phyloP scores from a whole-genome alignment of 192 early-diverging fungal genomes.

The Jimgerdemannia flammicorona region DNA sequence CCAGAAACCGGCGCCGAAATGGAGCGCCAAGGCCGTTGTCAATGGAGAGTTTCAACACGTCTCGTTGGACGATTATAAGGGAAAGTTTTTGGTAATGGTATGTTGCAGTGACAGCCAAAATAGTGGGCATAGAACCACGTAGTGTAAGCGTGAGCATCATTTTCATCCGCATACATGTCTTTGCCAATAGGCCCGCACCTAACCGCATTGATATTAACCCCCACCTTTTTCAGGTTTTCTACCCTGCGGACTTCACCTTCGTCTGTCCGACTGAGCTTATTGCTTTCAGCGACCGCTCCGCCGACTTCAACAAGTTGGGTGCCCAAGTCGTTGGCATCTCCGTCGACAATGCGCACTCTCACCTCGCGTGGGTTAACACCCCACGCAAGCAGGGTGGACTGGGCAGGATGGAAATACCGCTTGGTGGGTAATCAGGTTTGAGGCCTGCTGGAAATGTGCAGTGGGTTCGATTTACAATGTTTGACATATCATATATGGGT shows the following conservation, averaged over 20 bases:
- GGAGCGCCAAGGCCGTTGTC: too few species aligned
- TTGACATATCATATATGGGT: neutral
- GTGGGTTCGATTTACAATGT: slow-evolving; percentile 13
- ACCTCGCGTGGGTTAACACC: slow-evolving; percentile 87
- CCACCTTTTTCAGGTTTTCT: slow-evolving; percentile 23
- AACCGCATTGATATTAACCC: too few species aligned
- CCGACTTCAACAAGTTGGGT: slow-evolving; percentile 78
- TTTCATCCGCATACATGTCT: too few species aligned
- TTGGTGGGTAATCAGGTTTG: slow-evolving; percentile 21
- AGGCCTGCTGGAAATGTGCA: too few species aligned
- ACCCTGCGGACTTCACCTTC: slow-evolving; percentile 68
- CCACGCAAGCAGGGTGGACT: slow-evolving; percentile 87
- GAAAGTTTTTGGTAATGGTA: too few species aligned
- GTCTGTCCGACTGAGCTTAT: slow-evolving; percentile 95
- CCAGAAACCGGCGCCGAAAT: too few species aligned
- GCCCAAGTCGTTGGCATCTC: slow-evolving; percentile 71
- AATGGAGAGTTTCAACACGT: too few species aligned
- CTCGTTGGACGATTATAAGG: too few species aligned
- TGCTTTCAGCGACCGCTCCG: slow-evolving; percentile 79
- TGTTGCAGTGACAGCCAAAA: too few species aligned
- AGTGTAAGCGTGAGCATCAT: too few species aligned
- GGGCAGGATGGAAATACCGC: slow-evolving; percentile 85
- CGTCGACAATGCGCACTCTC: slow-evolving; percentile 65
- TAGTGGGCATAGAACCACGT: too few species aligned
- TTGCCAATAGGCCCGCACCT: too few species aligned